phyloP scores from a whole-genome alignment of 140 eudicot species.

The Flaveria floridana region DNA sequence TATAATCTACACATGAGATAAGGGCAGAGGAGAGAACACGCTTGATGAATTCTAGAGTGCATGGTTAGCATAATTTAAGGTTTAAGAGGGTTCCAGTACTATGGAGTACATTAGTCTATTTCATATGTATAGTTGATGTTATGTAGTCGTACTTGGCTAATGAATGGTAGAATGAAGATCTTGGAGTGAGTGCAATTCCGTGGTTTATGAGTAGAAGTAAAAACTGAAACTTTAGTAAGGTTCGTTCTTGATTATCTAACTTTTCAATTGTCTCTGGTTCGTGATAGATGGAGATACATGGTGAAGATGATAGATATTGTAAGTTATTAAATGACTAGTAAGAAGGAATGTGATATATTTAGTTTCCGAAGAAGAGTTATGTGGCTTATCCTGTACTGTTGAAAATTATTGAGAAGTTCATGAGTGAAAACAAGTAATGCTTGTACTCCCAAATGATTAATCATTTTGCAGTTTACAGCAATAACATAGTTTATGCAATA shows the following conservation, averaged over 20 bases:
- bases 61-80: not conserved
- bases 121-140: slow-evolving; percentile 8
- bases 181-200: not conserved
- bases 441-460: not conserved
- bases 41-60: not conserved
- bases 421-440: not conserved
- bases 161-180: not conserved
- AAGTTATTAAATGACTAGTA: slow-evolving; percentile 8
- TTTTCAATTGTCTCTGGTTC: not conserved
- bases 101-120: not conserved
- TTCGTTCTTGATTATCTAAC: slow-evolving; percentile 3
- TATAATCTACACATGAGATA: not conserved
- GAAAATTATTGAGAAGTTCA: not conserved
- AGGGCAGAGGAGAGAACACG: not conserved
- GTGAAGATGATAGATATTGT: not conserved
- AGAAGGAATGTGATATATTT: not conserved
- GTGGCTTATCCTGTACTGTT: not conserved
- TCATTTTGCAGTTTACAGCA: not conserved
- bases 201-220: slow-evolving; percentile 13
- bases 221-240: not conserved
- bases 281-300: slow-evolving; percentile 16
- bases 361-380: slow-evolving; percentile 2
- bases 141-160: not conserved
- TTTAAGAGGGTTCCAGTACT: not conserved
- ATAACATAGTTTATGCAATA: too few species aligned